phyloP scores from a whole-genome alignment of 768 basidiomycete genomes.

The Pulveroboletus sp. region DNA sequence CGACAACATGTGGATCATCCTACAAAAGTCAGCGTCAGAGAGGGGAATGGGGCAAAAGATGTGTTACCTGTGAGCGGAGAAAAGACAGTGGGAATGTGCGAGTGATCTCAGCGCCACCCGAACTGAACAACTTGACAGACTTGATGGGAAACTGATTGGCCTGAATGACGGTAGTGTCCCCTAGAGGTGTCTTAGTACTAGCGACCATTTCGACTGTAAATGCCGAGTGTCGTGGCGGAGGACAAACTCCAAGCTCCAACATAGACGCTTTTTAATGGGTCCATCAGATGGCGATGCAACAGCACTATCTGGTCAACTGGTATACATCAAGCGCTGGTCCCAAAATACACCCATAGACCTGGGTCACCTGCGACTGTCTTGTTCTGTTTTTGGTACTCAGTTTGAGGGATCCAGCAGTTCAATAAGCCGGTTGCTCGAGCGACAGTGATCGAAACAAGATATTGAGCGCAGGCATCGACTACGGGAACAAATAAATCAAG shows the following conservation, averaged over 20 bases:
- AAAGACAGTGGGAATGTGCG: constrained; percentile 18
- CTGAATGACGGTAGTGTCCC: constrained; percentile 4
- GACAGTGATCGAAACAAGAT: background rate
- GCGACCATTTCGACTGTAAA: constrained; percentile 3
- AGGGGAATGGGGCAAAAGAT: no score
- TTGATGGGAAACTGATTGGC: constrained; percentile 15
- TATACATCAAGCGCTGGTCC: no score
- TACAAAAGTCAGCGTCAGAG: constrained; percentile 1
- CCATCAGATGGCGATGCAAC: no score
- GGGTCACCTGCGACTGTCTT: no score
- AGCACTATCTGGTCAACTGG: no score
- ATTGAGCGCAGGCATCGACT: constrained; percentile 4
- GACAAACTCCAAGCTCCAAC: background rate
- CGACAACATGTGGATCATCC: constrained; percentile 14
- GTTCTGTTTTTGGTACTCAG: no score
- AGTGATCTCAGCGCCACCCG: constrained; percentile 13
- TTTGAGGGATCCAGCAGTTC: background rate
- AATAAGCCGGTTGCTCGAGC: background rate
- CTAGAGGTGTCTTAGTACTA: background rate
- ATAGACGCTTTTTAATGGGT: background rate
- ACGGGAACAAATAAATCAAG: constrained; percentile 15
- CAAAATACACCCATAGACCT: no score
- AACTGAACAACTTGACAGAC: constrained; percentile 17
- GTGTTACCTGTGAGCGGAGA: constrained; percentile 6
- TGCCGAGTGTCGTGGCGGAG: background rate